Evolutionary conservation across 371 early-diverging fungal genomes (phyloP).

Genomic region (Apophysomyces trapeziformis): DNA sequence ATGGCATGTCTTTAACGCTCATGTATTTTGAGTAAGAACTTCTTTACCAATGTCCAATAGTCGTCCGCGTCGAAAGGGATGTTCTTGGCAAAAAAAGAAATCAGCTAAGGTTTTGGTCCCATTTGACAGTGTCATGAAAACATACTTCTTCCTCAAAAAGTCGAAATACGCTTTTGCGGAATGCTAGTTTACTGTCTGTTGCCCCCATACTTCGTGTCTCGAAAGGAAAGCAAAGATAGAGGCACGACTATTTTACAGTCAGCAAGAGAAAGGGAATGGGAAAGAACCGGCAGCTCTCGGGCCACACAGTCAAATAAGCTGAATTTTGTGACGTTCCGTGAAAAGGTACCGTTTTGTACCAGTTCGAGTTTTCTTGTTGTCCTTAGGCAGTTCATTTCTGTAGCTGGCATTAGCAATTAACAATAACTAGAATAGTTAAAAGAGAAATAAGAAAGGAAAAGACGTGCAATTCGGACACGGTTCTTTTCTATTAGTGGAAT

Average conservation of each 20-base stretch:
- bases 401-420: too few relatives aligned
- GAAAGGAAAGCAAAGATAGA: conserved; percentile 9
- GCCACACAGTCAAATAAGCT: too few relatives aligned
- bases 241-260: not conserved
- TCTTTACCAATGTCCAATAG: conserved; percentile 62
- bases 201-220: conserved; percentile 72
- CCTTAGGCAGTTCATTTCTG: too few relatives aligned
- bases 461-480: too few relatives aligned
- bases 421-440: too few relatives aligned
- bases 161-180: conserved; percentile 84
- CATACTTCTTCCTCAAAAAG: conserved; percentile 80
- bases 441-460: too few relatives aligned
- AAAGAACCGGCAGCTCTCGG: too few relatives aligned
- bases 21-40: not conserved
- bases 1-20: not conserved
- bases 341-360: too few relatives aligned
- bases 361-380: too few relatives aligned
- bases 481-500: too few relatives aligned
- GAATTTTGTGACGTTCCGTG: too few relatives aligned
- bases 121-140: not conserved
- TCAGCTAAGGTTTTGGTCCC: not conserved
- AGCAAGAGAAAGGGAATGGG: not conserved
- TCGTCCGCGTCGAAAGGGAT: conserved; percentile 70
- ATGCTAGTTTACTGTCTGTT: conserved; percentile 85
- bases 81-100: conserved; percentile 39